Evolutionary conservation across 306 rosid species (phyloP), one percentile per base, ranked within the genome.

Genomic region (Rosa chinensis): DNA sequence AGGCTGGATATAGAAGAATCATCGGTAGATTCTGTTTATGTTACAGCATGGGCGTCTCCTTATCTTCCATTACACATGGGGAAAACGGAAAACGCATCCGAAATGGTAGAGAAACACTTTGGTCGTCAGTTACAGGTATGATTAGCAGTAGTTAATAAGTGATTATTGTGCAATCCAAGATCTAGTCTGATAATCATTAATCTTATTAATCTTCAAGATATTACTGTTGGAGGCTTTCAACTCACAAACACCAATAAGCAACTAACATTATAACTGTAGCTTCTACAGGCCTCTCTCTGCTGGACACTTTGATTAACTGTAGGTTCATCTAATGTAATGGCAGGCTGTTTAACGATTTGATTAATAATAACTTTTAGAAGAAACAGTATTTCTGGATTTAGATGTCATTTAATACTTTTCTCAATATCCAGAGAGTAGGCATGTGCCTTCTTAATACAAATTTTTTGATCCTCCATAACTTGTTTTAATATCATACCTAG

Each of bases 1-100:
- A 91, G 98, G 88, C 89, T 95, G 84, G 99, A 95, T 85, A 32
- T 95, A 35, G 97, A 91, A 83, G 94, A 95, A 84, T 84, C 88
- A 28, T 82, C 92, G 0, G 72, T 79, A 48, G 96, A 89, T 37
- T 84, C 98, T 55, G 83, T 95, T 28, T 95, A 92, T 79, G 84
- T 95, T 73, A 89, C 95, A 0, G 96, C 89, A 39, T 95, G 97
- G 99, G 98, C 99, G 21, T 95, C 99, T 77, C 87, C 91, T 79
- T 87, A 88, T 82, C 97, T 92, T 80, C 97, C 94, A 42, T 81
- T 95, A 66, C 99, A 95, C 84, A 87, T 95, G 99, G 98, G 99
- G 23, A 95, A 92, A 87, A 78, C 86, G 5, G 97, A 92, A 84
- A 92, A 90, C 81, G 89, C 97, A 61, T 1, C 47, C 70, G 84